These are phyloP conservation scores for Liriodendron chinense DNA, from an alignment of 164 flowering plant genomes.

Conservation along the genomic window DNA sequence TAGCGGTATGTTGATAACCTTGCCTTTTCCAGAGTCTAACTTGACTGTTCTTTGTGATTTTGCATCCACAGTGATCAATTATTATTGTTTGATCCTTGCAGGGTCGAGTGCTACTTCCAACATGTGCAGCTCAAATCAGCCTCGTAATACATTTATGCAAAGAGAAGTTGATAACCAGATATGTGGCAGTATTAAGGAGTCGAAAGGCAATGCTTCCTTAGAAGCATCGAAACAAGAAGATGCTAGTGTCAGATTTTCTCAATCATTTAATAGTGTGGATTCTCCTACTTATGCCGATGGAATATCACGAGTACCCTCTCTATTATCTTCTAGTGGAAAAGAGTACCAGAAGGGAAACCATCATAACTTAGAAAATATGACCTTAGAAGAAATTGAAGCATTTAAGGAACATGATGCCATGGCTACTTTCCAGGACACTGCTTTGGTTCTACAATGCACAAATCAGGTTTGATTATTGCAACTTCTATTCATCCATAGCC, in stretches of 20 bases:
- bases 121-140: background rate
- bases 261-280: conserved; percentile 8
- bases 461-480: conserved; percentile 33
- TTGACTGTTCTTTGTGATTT: background rate
- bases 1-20: conserved; percentile 27
- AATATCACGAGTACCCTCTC: background rate
- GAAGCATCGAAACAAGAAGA: conserved; percentile 14
- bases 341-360: conserved; percentile 11
- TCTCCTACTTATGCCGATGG: background rate
- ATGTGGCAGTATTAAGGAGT: conserved; percentile 17
- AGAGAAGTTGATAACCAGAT: conserved; percentile 11
- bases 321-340: conserved; percentile 6
- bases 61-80: background rate
- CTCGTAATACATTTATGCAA: conserved; percentile 8
- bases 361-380: conserved; percentile 19
- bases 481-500: background rate
- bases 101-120: conserved; percentile 17
- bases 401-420: conserved; percentile 9
- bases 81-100: conserved; percentile 12
- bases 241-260: conserved; percentile 19
- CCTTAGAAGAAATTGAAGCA: conserved; percentile 6
- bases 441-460: conserved; percentile 2
- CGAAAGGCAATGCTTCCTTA: conserved; percentile 6
- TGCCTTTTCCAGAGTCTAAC: background rate
- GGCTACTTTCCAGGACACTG: conserved; percentile 20